These are phyloP conservation scores for Microglena sp. DNA, from an alignment of 139 green algal genomes.

Conservation along the genomic window DNA sequence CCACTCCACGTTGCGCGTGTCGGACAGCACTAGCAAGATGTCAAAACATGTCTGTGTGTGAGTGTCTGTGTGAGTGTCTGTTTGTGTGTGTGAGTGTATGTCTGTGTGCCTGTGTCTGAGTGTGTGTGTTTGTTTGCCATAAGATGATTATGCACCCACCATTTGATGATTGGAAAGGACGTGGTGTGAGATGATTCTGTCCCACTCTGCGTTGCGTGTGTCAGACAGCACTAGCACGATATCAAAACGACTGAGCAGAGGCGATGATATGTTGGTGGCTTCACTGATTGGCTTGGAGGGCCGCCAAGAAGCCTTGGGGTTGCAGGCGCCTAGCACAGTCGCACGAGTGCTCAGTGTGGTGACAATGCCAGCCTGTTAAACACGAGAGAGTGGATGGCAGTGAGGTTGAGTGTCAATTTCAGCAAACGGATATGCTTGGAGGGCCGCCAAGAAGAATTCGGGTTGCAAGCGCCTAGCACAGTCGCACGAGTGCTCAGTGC, in stretches of 20 bases:
- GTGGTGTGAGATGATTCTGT: constrained; percentile 56
- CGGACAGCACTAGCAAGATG: constrained; percentile 70
- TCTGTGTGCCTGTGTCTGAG: not conserved
- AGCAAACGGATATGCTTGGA: not conserved
- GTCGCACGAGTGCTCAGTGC: constrained; percentile 65
- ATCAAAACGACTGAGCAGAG: constrained; percentile 79
- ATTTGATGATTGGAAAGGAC: too few species aligned
- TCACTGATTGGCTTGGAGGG: constrained; percentile 6
- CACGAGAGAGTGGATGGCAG: not conserved
- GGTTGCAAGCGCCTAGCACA: constrained; percentile 64
- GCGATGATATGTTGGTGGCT: constrained; percentile 21
- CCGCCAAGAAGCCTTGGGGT: constrained; percentile 40
- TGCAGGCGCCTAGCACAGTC: constrained; percentile 57
- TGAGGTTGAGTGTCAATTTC: not conserved
- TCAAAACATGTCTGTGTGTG: constrained; percentile 61
- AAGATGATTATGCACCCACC: too few species aligned
- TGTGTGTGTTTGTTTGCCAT: not conserved
- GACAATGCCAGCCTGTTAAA: constrained; percentile 68
- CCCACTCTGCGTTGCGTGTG: constrained; percentile 46
- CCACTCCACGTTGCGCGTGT: constrained; percentile 46
- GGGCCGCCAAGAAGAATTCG: constrained; percentile 22
- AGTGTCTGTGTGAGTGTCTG: constrained; percentile 1
- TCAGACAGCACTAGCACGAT: constrained; percentile 74
- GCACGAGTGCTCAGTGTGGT: constrained; percentile 69
- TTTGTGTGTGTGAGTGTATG: not conserved